Base-by-base conservation (phyloP, 176 grass and related monocot species). In the Oryza glumipatula region DNA sequence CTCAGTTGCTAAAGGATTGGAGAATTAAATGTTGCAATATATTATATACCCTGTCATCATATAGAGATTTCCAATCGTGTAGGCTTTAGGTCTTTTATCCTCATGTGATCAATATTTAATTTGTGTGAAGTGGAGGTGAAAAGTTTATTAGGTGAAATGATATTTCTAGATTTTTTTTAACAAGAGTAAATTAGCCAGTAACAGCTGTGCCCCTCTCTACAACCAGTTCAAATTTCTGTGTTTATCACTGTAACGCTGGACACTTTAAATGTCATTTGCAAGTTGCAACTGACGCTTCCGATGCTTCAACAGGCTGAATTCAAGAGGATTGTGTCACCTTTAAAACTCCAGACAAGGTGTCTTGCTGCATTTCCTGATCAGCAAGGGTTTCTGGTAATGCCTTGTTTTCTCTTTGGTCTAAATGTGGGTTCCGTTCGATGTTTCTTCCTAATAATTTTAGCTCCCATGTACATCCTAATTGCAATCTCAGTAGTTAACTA, bases 321-420 rank as follows among this genome's bases (percentile, higher is more conserved):
- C 76, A 98, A 95, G 91, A 93, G 93, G 76, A 95, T 95, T 9
- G 48, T 67, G 71, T 95, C 90, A 80, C 93, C 93, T 87, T 85
- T 98, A 69, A 98, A 95, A 84, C 92, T 87, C 71, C 93, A 98
- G 70, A 95, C 93, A 82, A 89, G 96, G 80, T 92, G 96, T 64
- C 86, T 95, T 70, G 89, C 96, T 30, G 93, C 93, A 68, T 98
- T 98, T 91, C 96, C 96, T 89, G 96, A 98, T 89, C 96, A 98
- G 89, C 89, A 95, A 92, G 96, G 89, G 7, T 98, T 98, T 92
- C 83, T 98, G 96, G 96, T 95, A 98, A 91, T 74, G 51, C 47
- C 67, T 41, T 17, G 16, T 73, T 68, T 79, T 52, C 12, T 41
- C 26, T 65, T 77, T 82, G 7, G 47, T 72, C 16, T 30, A 17